A percentile compares a stretch with the other conserved stretches of the same genome.
These are phyloP conservation scores for Starmerella riodocensis DNA, from an alignment of 805 yeast genomes.

Conservation along the genomic window DNA sequence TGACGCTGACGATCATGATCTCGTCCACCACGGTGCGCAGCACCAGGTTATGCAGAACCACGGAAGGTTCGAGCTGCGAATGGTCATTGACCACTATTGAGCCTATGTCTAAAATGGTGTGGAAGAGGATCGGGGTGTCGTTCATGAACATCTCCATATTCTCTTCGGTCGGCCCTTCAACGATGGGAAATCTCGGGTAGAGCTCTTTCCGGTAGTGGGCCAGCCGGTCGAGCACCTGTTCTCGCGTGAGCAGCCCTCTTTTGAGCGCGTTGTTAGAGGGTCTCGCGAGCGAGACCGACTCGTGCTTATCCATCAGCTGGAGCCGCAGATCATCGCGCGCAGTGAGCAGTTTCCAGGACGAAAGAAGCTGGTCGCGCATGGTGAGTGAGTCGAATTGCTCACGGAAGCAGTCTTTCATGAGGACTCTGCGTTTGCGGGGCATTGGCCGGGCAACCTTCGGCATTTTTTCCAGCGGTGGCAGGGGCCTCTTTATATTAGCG, in stretches of 20 bases:
- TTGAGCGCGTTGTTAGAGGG: constrained; percentile 33
- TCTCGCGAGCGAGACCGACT: constrained; percentile 13
- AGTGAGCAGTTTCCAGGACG: constrained; percentile 20
- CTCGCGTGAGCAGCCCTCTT: constrained; percentile 42
- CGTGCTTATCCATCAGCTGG: constrained; percentile 29
- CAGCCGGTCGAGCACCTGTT: constrained; percentile 47
- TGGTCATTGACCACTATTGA: constrained; percentile 30
- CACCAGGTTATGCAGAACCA: constrained; percentile 24
- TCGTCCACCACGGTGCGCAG: constrained; percentile 33
- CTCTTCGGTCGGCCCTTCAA: constrained; percentile 36
- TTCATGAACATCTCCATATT: constrained; percentile 38
- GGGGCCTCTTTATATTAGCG: not conserved
- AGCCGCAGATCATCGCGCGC: constrained; percentile 41
- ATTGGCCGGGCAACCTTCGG: not conserved
- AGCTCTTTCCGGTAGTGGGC: constrained; percentile 37
- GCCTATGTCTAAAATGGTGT: constrained; percentile 50
- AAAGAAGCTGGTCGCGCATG: constrained; percentile 20
- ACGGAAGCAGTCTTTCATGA: not conserved
- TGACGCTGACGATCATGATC: constrained; percentile 55
- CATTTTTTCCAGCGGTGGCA: not conserved
- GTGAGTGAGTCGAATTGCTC: constrained; percentile 1
- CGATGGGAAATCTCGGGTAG: constrained; percentile 41
- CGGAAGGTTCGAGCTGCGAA: constrained; percentile 21
- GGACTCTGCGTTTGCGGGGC: not conserved
- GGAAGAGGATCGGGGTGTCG: constrained; percentile 47